phyloP scores from a whole-genome alignment of 768 basidiomycete species.

The Boletus speciosus region DNA sequence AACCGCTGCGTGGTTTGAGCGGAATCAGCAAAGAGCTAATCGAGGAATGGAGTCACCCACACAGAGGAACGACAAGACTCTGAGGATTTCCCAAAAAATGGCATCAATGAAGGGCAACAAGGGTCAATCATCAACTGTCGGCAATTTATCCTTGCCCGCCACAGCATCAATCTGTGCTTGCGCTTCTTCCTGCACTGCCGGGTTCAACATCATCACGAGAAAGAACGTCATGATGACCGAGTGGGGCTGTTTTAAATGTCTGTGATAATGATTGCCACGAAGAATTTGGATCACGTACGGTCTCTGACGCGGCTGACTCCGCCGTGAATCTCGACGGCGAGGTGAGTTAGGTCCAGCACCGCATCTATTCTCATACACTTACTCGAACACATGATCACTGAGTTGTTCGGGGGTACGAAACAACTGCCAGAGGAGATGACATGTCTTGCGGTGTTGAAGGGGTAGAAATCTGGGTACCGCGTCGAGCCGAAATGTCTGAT shows the following conservation, averaged over 20 bases:
- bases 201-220: too few relatives aligned
- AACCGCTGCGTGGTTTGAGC: too few relatives aligned
- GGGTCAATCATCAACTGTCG: too few relatives aligned
- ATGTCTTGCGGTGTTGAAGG: background rate
- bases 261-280: background rate
- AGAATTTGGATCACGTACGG: background rate
- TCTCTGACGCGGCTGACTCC: slow-evolving; percentile 6
- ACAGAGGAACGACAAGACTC: too few relatives aligned
- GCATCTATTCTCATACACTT: background rate
- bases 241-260: background rate
- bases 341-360: background rate
- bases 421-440: slow-evolving; percentile 1
- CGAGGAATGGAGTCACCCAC: too few relatives aligned
- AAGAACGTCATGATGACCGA: too few relatives aligned
- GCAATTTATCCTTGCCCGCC: too few relatives aligned
- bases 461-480: background rate
- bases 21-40: too few relatives aligned
- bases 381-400: slow-evolving; percentile 6
- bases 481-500: slow-evolving; percentile 1
- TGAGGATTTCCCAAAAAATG: too few relatives aligned
- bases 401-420: background rate
- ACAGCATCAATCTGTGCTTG: too few relatives aligned
- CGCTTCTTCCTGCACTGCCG: too few relatives aligned
- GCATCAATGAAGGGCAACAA: too few relatives aligned
- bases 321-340: background rate